These are phyloP conservation scores for Pyrus betulifolia DNA, from an alignment of 306 rosid species.

Conservation along the genomic window DNA sequence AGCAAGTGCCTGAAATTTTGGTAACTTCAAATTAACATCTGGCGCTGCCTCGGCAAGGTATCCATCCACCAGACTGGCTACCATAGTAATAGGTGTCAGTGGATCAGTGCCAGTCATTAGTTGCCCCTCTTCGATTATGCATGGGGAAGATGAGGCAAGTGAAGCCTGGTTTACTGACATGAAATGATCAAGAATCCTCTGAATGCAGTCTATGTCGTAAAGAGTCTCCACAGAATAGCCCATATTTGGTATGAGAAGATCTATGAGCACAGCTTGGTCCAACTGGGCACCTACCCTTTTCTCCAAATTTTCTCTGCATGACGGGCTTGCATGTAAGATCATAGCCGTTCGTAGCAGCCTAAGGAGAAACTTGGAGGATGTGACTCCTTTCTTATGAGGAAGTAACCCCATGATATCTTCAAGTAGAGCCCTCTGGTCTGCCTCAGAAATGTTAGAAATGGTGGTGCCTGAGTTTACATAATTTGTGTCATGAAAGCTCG, in stretches of 20 bases:
- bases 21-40: conserved; percentile 74
- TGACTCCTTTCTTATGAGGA: conserved; percentile 51
- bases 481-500: conserved; percentile 46
- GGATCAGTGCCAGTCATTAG: conserved; percentile 36
- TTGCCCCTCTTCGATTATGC: conserved; percentile 42
- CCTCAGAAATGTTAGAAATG: conserved; percentile 38
- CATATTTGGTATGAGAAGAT: conserved; percentile 70
- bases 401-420: conserved; percentile 64
- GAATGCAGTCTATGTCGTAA: conserved; percentile 69
- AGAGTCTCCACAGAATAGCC: conserved; percentile 71
- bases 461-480: conserved; percentile 34
- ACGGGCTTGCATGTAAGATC: conserved; percentile 61
- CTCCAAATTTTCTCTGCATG: conserved; percentile 73
- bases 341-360: conserved; percentile 55
- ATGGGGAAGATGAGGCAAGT: conserved; percentile 42
- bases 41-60: conserved; percentile 84
- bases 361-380: conserved; percentile 55
- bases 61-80: conserved; percentile 65
- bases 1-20: conserved; percentile 76
- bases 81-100: conserved; percentile 50
- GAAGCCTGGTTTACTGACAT: conserved; percentile 37
- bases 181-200: conserved; percentile 72
- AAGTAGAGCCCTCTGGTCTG: conserved; percentile 48
- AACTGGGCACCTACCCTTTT: conserved; percentile 62
- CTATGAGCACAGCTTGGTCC: conserved; percentile 62